These are phyloP conservation scores for Friedmanniomyces simplex DNA, from an alignment of 495 filamentous ascomycete species.

Conservation along the genomic window DNA sequence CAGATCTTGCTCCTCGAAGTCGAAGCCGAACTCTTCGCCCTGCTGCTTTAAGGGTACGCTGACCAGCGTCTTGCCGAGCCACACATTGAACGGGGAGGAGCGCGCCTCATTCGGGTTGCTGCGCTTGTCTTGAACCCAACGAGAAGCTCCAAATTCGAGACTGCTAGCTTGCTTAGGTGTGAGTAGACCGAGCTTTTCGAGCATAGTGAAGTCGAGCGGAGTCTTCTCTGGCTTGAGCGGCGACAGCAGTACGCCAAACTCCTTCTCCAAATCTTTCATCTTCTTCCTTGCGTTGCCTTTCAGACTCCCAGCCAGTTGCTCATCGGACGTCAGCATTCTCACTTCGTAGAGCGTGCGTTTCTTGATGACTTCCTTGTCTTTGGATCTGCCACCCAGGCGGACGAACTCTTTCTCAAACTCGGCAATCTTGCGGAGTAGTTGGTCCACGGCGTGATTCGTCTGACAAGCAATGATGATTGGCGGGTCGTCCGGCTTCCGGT, in stretches of 20 bases:
- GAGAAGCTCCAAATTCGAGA: constrained; percentile 43
- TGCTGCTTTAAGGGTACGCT: constrained; percentile 33
- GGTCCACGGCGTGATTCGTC: constrained; percentile 90
- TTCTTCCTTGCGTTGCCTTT: constrained; percentile 28
- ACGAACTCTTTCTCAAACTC: constrained; percentile 56
- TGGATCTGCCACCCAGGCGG: constrained; percentile 70
- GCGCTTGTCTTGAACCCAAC: constrained; percentile 38
- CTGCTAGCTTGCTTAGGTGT: constrained; percentile 49
- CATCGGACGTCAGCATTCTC: constrained; percentile 24
- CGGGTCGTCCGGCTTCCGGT: constrained; percentile 48
- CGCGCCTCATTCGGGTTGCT: constrained; percentile 22
- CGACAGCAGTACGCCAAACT: constrained; percentile 39
- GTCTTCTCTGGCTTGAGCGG: constrained; percentile 26
- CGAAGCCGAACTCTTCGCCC: constrained; percentile 38
- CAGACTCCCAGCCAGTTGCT: constrained; percentile 27
- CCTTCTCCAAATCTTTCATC: constrained; percentile 37
- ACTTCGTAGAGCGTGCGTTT: constrained; percentile 55
- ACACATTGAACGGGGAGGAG: constrained; percentile 45
- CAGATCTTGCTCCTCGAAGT: constrained; percentile 52
- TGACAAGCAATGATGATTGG: constrained; percentile 74
- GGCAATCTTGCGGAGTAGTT: constrained; percentile 60
- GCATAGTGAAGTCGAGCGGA: constrained; percentile 36
- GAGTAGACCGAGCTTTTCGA: constrained; percentile 49
- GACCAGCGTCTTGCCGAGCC: constrained; percentile 48
- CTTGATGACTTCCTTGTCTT: constrained; percentile 53